Evolutionary conservation across 306 rosid genomes (phyloP), one percentile per base, ranked within the genome.

Genomic region (Gastrolobium villosum): DNA sequence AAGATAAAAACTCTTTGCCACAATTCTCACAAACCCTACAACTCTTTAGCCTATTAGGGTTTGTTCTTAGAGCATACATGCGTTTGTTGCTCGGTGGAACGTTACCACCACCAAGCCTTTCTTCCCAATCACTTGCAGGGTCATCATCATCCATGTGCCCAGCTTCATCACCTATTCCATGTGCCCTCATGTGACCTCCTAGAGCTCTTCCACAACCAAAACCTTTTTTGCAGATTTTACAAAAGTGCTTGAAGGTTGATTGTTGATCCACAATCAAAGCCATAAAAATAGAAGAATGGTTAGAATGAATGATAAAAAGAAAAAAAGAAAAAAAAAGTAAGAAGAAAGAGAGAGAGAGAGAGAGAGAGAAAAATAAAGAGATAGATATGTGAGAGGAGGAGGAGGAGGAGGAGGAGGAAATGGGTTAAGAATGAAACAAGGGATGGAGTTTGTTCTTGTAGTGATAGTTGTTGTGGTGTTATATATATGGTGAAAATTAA

Each of bases 101-200:
- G 44, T 71, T 46, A 52, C 78, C 84, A 3, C 82, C 84, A 1
- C 78, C 90, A 0, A 85, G 44, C 72, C 85, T 87, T 2, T 88
- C 92, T 69, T 90, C 97, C 99, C 97, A 90, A 65, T 94, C 95
- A 41, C 91, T 85, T 4, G 85, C 91, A 0, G 82, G 86, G 48
- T 91, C 94, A 1, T 91, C 94, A 4, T 91, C 96, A 4, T 95
- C 98, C 43, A 90, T 66, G 6, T 79, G 86, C 2, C 81, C 75
- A 0, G 73, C 45, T 34, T 92, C 96, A 31, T 86, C 93, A 0
- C 93, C 96, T 9, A 93, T 93, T 34, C 99, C 99, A 50, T 95
- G 99, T 0, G 99, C 96, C 83, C 97, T 93, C 99, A 95, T 95
- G 88, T 95, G 99, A 4, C 98, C 99, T 40, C 99, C 99, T 0